Base-by-base conservation (phyloP, 2,329 filamentous ascomycete species). In the Claviceps arundinis region DNA sequence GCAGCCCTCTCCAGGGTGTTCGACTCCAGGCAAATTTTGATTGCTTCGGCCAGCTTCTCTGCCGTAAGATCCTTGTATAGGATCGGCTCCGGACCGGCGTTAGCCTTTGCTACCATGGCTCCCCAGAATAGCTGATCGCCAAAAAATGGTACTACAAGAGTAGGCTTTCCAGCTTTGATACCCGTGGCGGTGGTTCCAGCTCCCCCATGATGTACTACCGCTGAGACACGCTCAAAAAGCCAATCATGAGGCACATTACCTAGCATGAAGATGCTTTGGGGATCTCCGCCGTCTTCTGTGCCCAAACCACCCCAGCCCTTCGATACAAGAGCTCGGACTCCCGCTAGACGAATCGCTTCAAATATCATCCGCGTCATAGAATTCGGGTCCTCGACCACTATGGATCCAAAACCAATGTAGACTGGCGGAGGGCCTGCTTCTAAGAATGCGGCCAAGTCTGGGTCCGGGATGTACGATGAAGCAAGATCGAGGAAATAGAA, bases 261-360 rank as follows among this genome's bases (percentile, higher is more conserved):
- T 40, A 95, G 73, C 80, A 94, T 88, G 62, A 87, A 88, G 1
- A 94, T 81, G 4, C 81, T 80, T 2, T 89, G 80, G 0, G 87
- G 87, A n/a, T 89, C 68, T 1, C 77, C 77, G 3, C 85, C 64
- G 37, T 81, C 73, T 59, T 89, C 85, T 0, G 80, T 84, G 34
- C 88, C 89, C 6, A 95, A 73, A 0, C 88, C 88, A 48, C 89
- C 88, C 89, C 89, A 95, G 16, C 89, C 89, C 62, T 91, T 89
- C 0, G 87, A 91, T 1, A 95, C 84, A 1, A 95, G 70, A 2
- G 88, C 89, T 52, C 89, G 76, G n/a, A 87, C 76, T 1, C 85
- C 85, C 0, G 82, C 75, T 9, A 75, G 72, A 50, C 73, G 70
- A 2, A 89, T 73, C 1, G 86, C 85, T 14, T 86, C 81, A 52